A percentile compares a stretch with the other conserved stretches of the same genome.
Evolutionary conservation across 805 yeast species (phyloP).

Genomic region (Hanseniaspora clermontiae): DNA sequence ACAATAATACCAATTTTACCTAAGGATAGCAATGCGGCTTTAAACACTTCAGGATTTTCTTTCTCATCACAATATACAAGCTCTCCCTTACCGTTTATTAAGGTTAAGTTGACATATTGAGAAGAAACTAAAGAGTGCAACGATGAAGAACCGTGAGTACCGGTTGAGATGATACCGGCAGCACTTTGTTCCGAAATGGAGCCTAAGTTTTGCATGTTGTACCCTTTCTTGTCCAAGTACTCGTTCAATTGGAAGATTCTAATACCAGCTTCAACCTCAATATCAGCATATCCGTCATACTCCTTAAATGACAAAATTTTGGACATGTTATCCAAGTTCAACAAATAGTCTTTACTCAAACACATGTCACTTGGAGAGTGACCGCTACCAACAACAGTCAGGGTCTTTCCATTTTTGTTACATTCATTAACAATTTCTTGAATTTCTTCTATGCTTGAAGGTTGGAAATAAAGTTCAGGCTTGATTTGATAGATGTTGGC

Average conservation of each 20-base stretch:
- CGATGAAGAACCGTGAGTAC: slow-evolving; percentile 92
- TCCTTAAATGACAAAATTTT: slow-evolving; percentile 36
- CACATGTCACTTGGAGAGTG: slow-evolving; percentile 91
- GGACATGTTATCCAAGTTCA: slow-evolving; percentile 68
- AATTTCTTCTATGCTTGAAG: slow-evolving; percentile 56
- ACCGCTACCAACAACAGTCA: slow-evolving; percentile 82
- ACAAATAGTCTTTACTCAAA: slow-evolving; percentile 63
- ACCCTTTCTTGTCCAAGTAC: slow-evolving; percentile 45
- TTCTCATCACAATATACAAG: slow-evolving; percentile 46
- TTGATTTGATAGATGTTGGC: slow-evolving; percentile 73
- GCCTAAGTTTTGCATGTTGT: slow-evolving; percentile 83
- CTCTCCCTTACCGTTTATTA: slow-evolving; percentile 68
- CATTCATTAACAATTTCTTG: slow-evolving; percentile 57
- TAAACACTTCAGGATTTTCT: slow-evolving; percentile 47
- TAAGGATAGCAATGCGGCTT: slow-evolving; percentile 70
- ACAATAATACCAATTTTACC: slow-evolving; percentile 89
- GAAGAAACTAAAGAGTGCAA: slow-evolving; percentile 83
- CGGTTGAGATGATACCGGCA: slow-evolving; percentile 93
- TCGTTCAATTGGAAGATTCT: slow-evolving; percentile 65
- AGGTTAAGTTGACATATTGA: slow-evolving; percentile 65
- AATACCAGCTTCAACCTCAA: slow-evolving; percentile 90
- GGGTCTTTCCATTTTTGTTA: slow-evolving; percentile 41
- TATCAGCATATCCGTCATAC: slow-evolving; percentile 66
- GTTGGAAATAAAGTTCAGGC: slow-evolving; percentile 74
- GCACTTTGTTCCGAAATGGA: slow-evolving; percentile 87